Evolutionary conservation across 768 basidiomycete genomes (phyloP).

Genomic region (Kockovaella imperatae): DNA sequence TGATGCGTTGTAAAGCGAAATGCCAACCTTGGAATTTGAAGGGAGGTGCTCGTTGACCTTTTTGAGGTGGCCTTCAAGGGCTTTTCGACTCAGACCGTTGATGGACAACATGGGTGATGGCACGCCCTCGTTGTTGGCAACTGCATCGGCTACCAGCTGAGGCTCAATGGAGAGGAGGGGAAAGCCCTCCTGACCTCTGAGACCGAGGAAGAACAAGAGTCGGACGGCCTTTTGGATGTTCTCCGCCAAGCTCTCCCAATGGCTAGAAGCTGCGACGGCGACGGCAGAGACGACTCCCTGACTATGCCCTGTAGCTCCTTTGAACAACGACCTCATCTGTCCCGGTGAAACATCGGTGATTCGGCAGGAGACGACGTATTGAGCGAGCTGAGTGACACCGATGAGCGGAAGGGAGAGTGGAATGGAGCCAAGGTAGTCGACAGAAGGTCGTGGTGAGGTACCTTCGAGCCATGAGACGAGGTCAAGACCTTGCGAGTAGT

Average conservation of each 20-base stretch:
- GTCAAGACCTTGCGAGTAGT: slow-evolving; percentile 73
- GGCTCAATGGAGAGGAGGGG: slow-evolving; percentile 86
- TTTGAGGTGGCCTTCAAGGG: slow-evolving; percentile 70
- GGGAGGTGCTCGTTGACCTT: slow-evolving; percentile 83
- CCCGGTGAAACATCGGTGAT: slow-evolving; percentile 69
- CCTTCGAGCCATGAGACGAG: slow-evolving; percentile 77
- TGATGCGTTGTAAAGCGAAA: slow-evolving; percentile 90
- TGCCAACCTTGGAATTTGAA: slow-evolving; percentile 63
- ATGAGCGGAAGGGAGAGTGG: slow-evolving; percentile 93
- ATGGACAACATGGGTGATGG: slow-evolving; percentile 92
- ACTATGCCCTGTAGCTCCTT: slow-evolving; percentile 91
- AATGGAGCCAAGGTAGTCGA: slow-evolving; percentile 81
- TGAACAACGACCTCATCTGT: slow-evolving; percentile 64
- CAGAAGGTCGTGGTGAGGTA: slow-evolving; percentile 60
- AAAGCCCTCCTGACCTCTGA: slow-evolving; percentile 89
- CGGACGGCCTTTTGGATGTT: slow-evolving; percentile 77
- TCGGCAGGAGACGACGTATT: slow-evolving; percentile 75
- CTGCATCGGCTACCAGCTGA: slow-evolving; percentile 70
- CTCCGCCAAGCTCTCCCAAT: slow-evolving; percentile 62
- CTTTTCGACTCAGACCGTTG: slow-evolving; percentile 63
- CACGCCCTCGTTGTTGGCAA: slow-evolving; percentile 86
- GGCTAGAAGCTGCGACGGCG: slow-evolving; percentile 68
- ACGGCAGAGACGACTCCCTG: slow-evolving; percentile 96
- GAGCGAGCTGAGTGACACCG: slow-evolving; percentile 87
- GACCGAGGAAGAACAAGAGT: slow-evolving; percentile 88